Percentiles rank a stretch among this genome's conserved stretches.
Evolutionary conservation across 805 yeast species (phyloP).

Genomic region (Jamesozyma piceae): DNA sequence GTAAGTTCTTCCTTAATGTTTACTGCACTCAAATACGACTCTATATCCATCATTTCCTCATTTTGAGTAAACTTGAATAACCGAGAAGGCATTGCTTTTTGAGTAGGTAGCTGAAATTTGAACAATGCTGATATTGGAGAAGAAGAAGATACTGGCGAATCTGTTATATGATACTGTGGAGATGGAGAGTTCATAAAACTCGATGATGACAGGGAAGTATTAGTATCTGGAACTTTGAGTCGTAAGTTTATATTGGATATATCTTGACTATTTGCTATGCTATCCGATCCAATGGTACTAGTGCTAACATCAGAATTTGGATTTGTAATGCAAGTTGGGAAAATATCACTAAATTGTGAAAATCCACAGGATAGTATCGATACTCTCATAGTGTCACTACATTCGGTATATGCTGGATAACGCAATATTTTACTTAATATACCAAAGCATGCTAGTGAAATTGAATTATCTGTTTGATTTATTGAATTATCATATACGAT

Average conservation of each 20-base stretch:
- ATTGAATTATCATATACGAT: constrained; percentile 20
- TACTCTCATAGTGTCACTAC: constrained; percentile 3
- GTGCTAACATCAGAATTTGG: not conserved
- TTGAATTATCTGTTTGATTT: constrained; percentile 17
- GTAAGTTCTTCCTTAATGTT: constrained; percentile 22
- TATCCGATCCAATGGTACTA: not conserved
- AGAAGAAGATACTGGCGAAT: constrained; percentile 24
- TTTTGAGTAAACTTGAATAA: constrained; percentile 23
- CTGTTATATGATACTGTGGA: constrained; percentile 2
- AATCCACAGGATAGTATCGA: constrained; percentile 20
- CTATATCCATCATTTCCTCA: constrained; percentile 26
- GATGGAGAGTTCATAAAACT: constrained; percentile 2
- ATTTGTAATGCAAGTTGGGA: constrained; percentile 9
- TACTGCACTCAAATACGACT: constrained; percentile 27
- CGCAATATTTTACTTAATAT: constrained; percentile 21
- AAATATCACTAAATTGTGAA: constrained; percentile 11
- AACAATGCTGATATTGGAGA: constrained; percentile 28
- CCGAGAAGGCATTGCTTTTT: constrained; percentile 11
- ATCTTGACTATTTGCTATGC: not conserved
- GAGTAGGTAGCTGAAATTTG: constrained; percentile 25
- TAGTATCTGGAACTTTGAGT: constrained; percentile 4
- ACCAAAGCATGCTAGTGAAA: constrained; percentile 23
- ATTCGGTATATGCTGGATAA: constrained; percentile 1
- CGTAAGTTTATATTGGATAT: constrained; percentile 4
- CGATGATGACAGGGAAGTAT: constrained; percentile 1